These are phyloP conservation scores for Raffaelea albimanens DNA, from an alignment of 2,329 filamentous ascomycete species.

Conservation along the genomic window DNA sequence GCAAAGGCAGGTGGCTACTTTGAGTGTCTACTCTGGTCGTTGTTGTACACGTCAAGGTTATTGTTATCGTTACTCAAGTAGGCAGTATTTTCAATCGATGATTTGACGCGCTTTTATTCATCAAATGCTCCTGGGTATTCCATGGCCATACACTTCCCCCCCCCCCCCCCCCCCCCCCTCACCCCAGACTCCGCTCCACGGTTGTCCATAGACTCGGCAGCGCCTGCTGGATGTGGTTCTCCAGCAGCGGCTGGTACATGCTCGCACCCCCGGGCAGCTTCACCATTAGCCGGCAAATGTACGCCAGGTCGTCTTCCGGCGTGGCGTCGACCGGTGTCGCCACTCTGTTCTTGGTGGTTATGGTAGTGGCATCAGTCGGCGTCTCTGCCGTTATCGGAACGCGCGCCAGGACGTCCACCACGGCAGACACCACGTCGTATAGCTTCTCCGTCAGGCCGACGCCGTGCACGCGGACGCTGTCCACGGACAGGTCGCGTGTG, in stretches of 20 bases:
- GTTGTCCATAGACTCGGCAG: too few species aligned
- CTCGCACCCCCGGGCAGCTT: neutral
- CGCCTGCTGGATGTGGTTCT: neutral
- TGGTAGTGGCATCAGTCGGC: too few species aligned
- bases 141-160: too few species aligned
- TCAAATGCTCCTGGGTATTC: too few species aligned
- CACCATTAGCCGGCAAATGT: neutral
- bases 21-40: too few species aligned
- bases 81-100: too few species aligned
- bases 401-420: slow-evolving; percentile 33
- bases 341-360: neutral
- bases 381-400: neutral
- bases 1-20: too few species aligned
- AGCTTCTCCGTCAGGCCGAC: slow-evolving; percentile 37
- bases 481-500: slow-evolving; percentile 18
- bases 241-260: neutral
- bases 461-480: slow-evolving; percentile 31
- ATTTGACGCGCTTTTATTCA: too few species aligned
- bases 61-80: too few species aligned
- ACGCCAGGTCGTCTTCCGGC: neutral
- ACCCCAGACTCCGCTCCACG: too few species aligned
- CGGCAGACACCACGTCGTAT: slow-evolving; percentile 33
- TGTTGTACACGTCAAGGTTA: too few species aligned
- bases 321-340: neutral
- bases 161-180: too few species aligned